Evolutionary conservation across 1,139 yeast genomes (phyloP).

Genomic region (Saccharomyces uvarum): DNA sequence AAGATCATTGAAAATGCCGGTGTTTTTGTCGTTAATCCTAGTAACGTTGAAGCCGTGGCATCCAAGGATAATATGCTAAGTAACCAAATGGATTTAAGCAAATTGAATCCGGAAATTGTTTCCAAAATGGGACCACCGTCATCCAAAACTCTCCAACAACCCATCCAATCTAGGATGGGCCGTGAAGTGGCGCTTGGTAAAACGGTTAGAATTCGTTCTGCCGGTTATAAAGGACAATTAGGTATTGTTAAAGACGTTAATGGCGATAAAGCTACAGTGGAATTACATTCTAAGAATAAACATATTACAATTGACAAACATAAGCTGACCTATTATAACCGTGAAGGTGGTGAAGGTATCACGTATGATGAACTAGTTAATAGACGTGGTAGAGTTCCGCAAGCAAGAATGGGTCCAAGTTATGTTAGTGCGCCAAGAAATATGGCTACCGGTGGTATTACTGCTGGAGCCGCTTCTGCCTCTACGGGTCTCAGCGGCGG

Average conservation of each 20-base stretch:
- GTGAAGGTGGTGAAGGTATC: slow-evolving; percentile 54
- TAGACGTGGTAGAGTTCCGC: slow-evolving; percentile 33
- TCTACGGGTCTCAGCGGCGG: slow-evolving; percentile 38
- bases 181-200: slow-evolving; percentile 76
- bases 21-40: slow-evolving; percentile 72
- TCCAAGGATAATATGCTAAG: slow-evolving; percentile 49
- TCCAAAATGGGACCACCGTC: slow-evolving; percentile 43
- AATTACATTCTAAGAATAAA: slow-evolving; percentile 85
- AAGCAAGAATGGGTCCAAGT: slow-evolving; percentile 31
- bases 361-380: slow-evolving; percentile 70
- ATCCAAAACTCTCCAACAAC: slow-evolving; percentile 41
- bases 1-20: slow-evolving; percentile 81
- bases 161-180: slow-evolving; percentile 42
- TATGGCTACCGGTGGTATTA: slow-evolving; percentile 25
- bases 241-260: slow-evolving; percentile 93
- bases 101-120: slow-evolving; percentile 71
- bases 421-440: slow-evolving; percentile 33
- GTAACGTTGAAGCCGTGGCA: slow-evolving; percentile 74
- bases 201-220: slow-evolving; percentile 75
- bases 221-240: slow-evolving; percentile 88
- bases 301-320: slow-evolving; percentile 77
- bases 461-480: slow-evolving; percentile 20
- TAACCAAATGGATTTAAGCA: slow-evolving; percentile 46
- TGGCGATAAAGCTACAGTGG: slow-evolving; percentile 85
- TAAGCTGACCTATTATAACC: slow-evolving; percentile 60